phyloP scores from a whole-genome alignment of 345 rosid species.

The Lepidium sativum region DNA sequence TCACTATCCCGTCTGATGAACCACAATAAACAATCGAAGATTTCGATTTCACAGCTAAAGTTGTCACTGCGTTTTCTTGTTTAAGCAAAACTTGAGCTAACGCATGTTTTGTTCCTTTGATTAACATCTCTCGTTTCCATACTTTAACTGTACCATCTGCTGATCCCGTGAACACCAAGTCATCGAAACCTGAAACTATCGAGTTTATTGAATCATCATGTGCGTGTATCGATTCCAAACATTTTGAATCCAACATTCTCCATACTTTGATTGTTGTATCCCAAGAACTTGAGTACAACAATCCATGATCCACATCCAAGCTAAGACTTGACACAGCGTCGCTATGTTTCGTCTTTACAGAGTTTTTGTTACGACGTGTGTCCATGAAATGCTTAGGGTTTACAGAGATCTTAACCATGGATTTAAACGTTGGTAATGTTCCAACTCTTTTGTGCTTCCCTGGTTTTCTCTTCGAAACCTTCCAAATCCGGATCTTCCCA shows the following conservation, averaged over 20 bases:
- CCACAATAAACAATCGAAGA: constrained; percentile 56
- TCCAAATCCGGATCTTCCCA: constrained; percentile 65
- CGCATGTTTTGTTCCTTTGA: constrained; percentile 52
- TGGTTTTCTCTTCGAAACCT: constrained; percentile 32
- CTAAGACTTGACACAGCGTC: constrained; percentile 60
- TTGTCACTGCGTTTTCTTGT: constrained; percentile 72
- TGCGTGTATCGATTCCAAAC: constrained; percentile 55
- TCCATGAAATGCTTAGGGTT: constrained; percentile 50
- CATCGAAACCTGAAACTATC: constrained; percentile 37
- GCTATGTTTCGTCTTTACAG: constrained; percentile 46
- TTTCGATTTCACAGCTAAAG: constrained; percentile 43
- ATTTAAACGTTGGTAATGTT: constrained; percentile 42
- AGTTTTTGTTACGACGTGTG: constrained; percentile 35
- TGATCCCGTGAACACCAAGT: constrained; percentile 57
- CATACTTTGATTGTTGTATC: constrained; percentile 57
- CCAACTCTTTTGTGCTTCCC: constrained; percentile 40
- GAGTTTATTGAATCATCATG: constrained; percentile 64
- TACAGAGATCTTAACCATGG: constrained; percentile 45
- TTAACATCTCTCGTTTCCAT: constrained; percentile 50
- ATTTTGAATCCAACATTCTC: constrained; percentile 44
- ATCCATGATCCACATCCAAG: constrained; percentile 38
- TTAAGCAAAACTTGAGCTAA: constrained; percentile 48
- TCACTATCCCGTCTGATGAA: constrained; percentile 55
- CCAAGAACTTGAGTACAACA: constrained; percentile 66
- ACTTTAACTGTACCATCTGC: constrained; percentile 66